Evolutionary conservation across 257 asterid species (phyloP).

Genomic region (Lithospermum erythrorhizon): DNA sequence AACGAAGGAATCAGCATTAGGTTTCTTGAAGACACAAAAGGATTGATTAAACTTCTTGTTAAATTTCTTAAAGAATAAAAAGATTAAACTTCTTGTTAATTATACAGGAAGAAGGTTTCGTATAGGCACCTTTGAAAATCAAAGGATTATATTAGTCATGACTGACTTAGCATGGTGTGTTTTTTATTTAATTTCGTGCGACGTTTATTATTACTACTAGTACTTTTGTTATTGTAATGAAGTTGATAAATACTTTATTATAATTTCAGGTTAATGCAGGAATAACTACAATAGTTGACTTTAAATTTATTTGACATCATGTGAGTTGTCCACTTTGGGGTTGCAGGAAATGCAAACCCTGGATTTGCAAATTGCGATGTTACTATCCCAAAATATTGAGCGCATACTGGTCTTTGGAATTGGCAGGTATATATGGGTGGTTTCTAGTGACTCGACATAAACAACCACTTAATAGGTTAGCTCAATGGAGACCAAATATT

Average conservation of each 20-base stretch:
- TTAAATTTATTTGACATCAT: conserved; percentile 32
- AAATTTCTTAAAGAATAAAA: no score
- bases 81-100: no score
- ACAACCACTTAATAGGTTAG: no score
- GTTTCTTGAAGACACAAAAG: not conserved
- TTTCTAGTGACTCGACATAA: no score
- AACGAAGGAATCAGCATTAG: no score
- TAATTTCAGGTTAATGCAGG: conserved; percentile 42
- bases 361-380: conserved; percentile 40
- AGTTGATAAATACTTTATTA: no score
- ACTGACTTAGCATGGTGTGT: conserved; percentile 18
- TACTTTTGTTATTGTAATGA: not conserved
- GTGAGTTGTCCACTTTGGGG: conserved; percentile 50
- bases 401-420: conserved; percentile 47
- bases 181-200: no score
- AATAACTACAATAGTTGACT: conserved; percentile 33
- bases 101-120: conserved; percentile 19
- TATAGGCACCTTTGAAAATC: conserved; percentile 9
- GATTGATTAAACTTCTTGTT: not conserved
- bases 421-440: no score
- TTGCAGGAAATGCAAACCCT: conserved; percentile 48
- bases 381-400: conserved; percentile 38
- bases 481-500: no score
- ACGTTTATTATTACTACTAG: not conserved
- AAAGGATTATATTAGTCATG: conserved; percentile 17